phyloP scores from a whole-genome alignment of 1,139 yeast genomes.

The Spathaspora sp. region DNA sequence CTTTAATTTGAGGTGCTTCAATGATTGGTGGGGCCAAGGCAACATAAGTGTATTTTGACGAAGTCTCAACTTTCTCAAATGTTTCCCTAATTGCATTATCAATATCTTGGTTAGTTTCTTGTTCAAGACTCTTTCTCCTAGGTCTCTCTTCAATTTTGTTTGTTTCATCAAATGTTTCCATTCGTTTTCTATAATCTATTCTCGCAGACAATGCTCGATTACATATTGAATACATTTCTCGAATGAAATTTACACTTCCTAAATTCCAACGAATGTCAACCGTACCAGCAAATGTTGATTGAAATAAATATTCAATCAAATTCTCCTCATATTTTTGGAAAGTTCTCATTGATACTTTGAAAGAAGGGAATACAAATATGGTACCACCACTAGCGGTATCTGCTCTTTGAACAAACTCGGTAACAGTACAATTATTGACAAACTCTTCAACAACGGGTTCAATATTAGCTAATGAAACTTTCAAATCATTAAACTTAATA shows the following conservation, averaged over 20 bases:
- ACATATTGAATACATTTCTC: constrained; percentile 84
- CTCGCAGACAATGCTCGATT: constrained; percentile 40
- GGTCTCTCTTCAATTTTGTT: constrained; percentile 4
- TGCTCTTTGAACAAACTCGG: constrained; percentile 57
- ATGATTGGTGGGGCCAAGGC: constrained; percentile 77
- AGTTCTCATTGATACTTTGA: constrained; percentile 73
- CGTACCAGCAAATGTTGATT: constrained; percentile 79
- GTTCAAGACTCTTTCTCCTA: not conserved
- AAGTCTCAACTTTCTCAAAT: constrained; percentile 61
- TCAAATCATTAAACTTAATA: constrained; percentile 59
- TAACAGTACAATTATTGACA: constrained; percentile 45
- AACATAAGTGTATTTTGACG: constrained; percentile 57
- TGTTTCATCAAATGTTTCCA: constrained; percentile 13
- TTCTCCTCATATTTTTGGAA: constrained; percentile 47
- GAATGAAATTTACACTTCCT: constrained; percentile 85
- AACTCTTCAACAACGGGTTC: constrained; percentile 45
- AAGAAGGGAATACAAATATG: constrained; percentile 76
- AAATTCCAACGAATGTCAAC: constrained; percentile 93
- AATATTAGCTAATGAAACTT: constrained; percentile 62
- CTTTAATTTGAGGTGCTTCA: constrained; percentile 86
- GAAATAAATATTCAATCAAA: constrained; percentile 62
- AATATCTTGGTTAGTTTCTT: constrained; percentile 31
- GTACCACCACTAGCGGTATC: constrained; percentile 72
- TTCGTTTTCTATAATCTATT: constrained; percentile 26
- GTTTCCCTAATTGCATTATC: constrained; percentile 56